Percentiles rank a stretch among this genome's conserved stretches.
These are phyloP conservation scores for Aureobasidium melanogenum DNA, from an alignment of 2,329 filamentous ascomycete species.

Conservation along the genomic window DNA sequence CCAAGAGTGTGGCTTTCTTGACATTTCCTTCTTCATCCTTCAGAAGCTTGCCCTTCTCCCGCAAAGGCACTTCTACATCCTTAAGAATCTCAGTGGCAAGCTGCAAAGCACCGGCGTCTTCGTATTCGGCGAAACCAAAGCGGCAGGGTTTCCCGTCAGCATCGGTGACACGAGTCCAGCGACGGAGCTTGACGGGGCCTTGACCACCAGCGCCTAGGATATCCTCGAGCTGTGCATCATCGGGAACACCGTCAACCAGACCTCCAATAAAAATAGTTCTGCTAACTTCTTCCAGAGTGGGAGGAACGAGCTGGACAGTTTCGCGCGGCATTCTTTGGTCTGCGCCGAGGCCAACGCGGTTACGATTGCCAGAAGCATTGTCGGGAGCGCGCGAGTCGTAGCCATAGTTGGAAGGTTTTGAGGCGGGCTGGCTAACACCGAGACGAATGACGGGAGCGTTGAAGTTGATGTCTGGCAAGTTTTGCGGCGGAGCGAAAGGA, in stretches of 20 bases:
- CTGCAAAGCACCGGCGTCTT: constrained; percentile 79
- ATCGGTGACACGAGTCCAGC: constrained; percentile 74
- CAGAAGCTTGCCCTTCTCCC: constrained; percentile 51
- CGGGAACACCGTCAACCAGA: constrained; percentile 68
- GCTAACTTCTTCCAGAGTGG: constrained; percentile 81
- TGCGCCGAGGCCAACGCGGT: constrained; percentile 46
- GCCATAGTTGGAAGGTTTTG: constrained; percentile 31
- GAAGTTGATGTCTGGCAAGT: constrained; percentile 97
- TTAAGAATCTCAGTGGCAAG: constrained; percentile 77
- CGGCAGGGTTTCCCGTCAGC: constrained; percentile 73
- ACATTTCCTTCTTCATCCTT: constrained; percentile 34
- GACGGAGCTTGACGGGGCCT: constrained; percentile 45
- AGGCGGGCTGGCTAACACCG: constrained; percentile 60
- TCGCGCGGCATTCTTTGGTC: constrained; percentile 50
- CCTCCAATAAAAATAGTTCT: constrained; percentile 85
- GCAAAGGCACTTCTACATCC: constrained; percentile 71
- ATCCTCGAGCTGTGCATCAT: constrained; percentile 69
- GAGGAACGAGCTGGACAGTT: constrained; percentile 58
- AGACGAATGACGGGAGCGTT: constrained; percentile 92
- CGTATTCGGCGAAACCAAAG: constrained; percentile 94
- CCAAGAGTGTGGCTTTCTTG: constrained; percentile 26
- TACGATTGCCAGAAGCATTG: constrained; percentile 35
- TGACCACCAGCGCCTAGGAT: constrained; percentile 69
- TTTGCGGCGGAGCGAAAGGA: constrained; percentile 82
- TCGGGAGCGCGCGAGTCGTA: constrained; percentile 24